Evolutionary conservation across 2,329 filamentous ascomycete species (phyloP), one percentile per base, ranked within the genome.

Genomic region (Paramyrothecium sp.): DNA sequence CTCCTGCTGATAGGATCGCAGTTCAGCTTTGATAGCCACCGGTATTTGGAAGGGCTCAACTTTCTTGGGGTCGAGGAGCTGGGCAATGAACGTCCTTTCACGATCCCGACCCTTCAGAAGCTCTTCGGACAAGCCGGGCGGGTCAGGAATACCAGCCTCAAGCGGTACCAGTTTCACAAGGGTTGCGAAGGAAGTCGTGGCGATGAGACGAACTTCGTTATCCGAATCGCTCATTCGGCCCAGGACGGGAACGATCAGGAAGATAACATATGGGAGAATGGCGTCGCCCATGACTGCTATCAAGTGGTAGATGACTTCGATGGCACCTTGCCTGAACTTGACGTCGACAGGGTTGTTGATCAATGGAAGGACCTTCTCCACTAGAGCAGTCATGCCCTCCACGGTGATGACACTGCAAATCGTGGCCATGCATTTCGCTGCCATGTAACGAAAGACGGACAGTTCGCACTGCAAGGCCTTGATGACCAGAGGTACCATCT

Each of bases 191-290:
- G 95, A 96, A 0, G 95, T 99, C 0, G 95, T 99, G 3, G 95
- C 92, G 56, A 99, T 89, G 7, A 98, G 83, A 55, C 95, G 89
- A 55, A 99, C 90, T 69, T 98, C 95, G 62, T 96, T 94, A 70
- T 99, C 94, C 0, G 94, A 96, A 72, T 99, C 95, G 70, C 95
- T 98, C 95, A 99, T 99, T 49, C 95, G 89, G 55, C 95, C 95
- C 53, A 99, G 83, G 3, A 99, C 95, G 16, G 95, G 95, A 13
- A 98, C 96, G 58, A 99, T 96, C 63, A 99, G 85, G 85, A 99
- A 99, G 67, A 99, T 97, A 61, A 99, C 95, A 68, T 99, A 99
- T 3, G 96, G 95, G 30, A 99, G 77, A 57, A 99, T 99, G 41
- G 86, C 85, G 70, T 98, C 95, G 60, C 96, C 95, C 95, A 99